A percentile compares a stretch with the other conserved stretches of the same genome.
Conservation (phyloP, 2,329 filamentous ascomycete genomes). For the Colletotrichum higginsianum region DNA sequence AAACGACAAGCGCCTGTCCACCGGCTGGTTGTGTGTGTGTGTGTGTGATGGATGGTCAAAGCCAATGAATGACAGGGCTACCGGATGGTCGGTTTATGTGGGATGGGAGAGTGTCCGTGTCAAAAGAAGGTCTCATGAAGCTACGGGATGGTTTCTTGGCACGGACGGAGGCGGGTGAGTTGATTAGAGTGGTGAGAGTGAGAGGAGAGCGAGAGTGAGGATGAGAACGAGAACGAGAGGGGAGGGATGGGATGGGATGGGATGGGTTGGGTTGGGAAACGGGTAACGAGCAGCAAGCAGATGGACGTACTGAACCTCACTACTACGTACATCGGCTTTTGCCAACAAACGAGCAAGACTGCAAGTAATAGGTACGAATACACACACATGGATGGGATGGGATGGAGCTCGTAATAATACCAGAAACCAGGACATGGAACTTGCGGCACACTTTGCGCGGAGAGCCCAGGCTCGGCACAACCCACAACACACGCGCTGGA, state of each 20-base stretch:
- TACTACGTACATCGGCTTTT: too few relatives aligned
- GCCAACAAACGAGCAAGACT: neutral
- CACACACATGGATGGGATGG: conserved; percentile 7
- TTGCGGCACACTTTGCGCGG: conserved; percentile 27
- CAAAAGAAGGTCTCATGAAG: conserved; percentile 8
- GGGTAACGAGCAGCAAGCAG: neutral
- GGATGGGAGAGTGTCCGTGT: conserved; percentile 30
- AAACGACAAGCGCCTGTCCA: conserved; percentile 11
- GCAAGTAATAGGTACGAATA: too few relatives aligned
- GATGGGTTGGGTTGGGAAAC: too few relatives aligned
- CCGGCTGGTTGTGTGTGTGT: neutral
- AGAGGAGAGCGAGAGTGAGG: too few relatives aligned
- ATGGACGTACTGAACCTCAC: neutral
- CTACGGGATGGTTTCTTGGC: conserved; percentile 12
- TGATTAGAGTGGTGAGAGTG: neutral
- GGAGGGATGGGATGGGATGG: too few relatives aligned
- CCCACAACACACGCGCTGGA: conserved; percentile 26
- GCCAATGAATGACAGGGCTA: conserved; percentile 9
- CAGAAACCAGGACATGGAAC: conserved; percentile 22
- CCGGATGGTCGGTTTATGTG: conserved; percentile 23
- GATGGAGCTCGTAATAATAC: conserved; percentile 31
- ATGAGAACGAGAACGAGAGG: too few relatives aligned
- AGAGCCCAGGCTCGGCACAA: conserved; percentile 37
- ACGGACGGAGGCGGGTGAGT: neutral
- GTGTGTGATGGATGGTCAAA: neutral